A percentile compares a stretch with the other conserved stretches of the same genome.
phyloP scores from a whole-genome alignment of 2,329 filamentous ascomycete genomes.

The Pseudopyricularia javanii region DNA sequence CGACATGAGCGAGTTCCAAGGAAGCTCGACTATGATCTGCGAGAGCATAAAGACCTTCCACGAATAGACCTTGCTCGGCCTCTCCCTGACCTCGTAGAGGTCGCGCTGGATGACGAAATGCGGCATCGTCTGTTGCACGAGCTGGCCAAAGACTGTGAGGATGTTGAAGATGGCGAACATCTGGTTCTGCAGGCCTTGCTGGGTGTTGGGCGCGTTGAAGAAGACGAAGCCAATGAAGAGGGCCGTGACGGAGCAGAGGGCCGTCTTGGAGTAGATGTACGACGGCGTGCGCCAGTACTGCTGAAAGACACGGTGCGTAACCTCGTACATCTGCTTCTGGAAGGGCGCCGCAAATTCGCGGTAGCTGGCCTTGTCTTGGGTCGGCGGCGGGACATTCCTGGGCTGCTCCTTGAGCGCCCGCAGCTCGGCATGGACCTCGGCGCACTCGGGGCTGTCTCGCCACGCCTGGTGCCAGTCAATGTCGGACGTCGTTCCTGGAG shows the following conservation, averaged over 20 bases:
- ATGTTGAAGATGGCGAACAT: constrained; percentile 62
- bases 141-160: constrained; percentile 54
- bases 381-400: constrained; percentile 24
- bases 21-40: constrained; percentile 57
- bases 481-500: constrained; percentile 30
- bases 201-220: constrained; percentile 44
- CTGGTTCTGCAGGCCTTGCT: constrained; percentile 59
- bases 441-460: constrained; percentile 17
- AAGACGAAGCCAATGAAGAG: constrained; percentile 63
- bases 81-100: constrained; percentile 58
- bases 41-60: constrained; percentile 58
- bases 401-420: constrained; percentile 12
- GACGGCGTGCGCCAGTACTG: constrained; percentile 63
- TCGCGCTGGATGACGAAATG: constrained; percentile 57
- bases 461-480: constrained; percentile 20
- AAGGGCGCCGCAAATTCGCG: constrained; percentile 64
- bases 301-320: constrained; percentile 50
- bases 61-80: constrained; percentile 56
- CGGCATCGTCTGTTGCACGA: constrained; percentile 57
- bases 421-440: constrained; percentile 42
- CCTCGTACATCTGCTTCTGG: constrained; percentile 43
- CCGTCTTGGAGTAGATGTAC: constrained; percentile 59
- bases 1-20: constrained; percentile 55
- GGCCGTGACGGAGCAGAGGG: constrained; percentile 37
- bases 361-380: constrained; percentile 17